Evolutionary conservation across 2,329 filamentous ascomycete species (phyloP).

Genomic region (Cladophialophora chaetospira): DNA sequence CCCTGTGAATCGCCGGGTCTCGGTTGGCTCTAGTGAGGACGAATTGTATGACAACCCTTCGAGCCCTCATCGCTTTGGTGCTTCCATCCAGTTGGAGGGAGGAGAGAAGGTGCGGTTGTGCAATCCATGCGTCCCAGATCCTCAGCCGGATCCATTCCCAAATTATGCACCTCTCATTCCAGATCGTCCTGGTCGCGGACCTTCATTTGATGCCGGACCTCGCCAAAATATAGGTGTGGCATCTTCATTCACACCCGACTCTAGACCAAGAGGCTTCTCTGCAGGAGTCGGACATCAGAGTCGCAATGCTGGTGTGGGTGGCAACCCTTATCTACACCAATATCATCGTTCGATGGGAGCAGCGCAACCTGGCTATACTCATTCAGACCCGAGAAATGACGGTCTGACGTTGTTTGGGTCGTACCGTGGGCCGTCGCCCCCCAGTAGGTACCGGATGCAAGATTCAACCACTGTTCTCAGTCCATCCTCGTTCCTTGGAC

Average conservation of each 20-base stretch:
- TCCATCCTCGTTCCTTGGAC: not conserved
- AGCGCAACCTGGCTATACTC: slow-evolving; percentile 4
- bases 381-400: slow-evolving; percentile 4
- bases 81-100: slow-evolving; percentile 51
- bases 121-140: slow-evolving; percentile 73
- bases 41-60: slow-evolving; percentile 22
- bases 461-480: slow-evolving; percentile 7
- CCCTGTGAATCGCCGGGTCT: slow-evolving; percentile 43
- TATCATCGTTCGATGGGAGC: slow-evolving; percentile 5
- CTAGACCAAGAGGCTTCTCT: slow-evolving; percentile 1
- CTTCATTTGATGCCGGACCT: not conserved
- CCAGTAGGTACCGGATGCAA: slow-evolving; percentile 10
- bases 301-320: not conserved
- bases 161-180: slow-evolving; percentile 9
- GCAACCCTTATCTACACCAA: slow-evolving; percentile 2
- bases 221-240: not conserved
- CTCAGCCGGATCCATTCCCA: slow-evolving; percentile 56
- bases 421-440: slow-evolving; percentile 11
- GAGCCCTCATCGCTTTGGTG: slow-evolving; percentile 1
- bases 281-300: not conserved
- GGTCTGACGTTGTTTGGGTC: slow-evolving; percentile 7
- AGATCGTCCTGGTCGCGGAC: slow-evolving; percentile 1
- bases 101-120: slow-evolving; percentile 70
- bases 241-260: not conserved
- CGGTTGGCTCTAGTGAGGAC: slow-evolving; percentile 48